Evolutionary conservation across 2,329 filamentous ascomycete species (phyloP).

Genomic region (Arthrocladium fulminans): DNA sequence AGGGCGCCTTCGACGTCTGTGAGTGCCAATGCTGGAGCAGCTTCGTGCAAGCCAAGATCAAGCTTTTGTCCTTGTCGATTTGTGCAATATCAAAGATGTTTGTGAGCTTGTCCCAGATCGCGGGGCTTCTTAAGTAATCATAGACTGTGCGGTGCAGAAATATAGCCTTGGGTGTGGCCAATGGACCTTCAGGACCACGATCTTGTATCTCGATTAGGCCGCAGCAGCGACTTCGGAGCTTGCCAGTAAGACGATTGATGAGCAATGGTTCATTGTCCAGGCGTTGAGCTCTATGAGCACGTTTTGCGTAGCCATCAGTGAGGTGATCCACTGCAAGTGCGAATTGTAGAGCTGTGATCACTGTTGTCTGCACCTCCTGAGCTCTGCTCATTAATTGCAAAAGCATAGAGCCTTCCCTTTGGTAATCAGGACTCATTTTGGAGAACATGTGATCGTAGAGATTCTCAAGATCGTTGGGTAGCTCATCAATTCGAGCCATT

Average conservation of each 20-base stretch:
- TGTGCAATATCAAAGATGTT: slow-evolving; percentile 3
- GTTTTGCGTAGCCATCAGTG: background rate
- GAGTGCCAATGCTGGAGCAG: too few species aligned
- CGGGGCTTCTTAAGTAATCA: background rate
- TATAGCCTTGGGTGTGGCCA: background rate
- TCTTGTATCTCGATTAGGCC: slow-evolving; percentile 3
- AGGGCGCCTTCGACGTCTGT: too few species aligned
- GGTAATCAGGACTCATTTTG: background rate
- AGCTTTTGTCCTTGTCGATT: too few species aligned
- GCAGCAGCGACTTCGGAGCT: slow-evolving; percentile 1
- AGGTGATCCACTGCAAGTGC: background rate
- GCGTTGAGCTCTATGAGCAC: background rate
- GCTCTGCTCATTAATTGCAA: background rate
- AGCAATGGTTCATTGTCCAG: background rate
- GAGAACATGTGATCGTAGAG: slow-evolving; percentile 1
- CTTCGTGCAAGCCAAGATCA: too few species aligned
- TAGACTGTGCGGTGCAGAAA: slow-evolving; percentile 4
- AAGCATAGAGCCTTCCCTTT: background rate
- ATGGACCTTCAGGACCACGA: background rate
- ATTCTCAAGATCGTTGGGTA: background rate
- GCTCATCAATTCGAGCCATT: background rate
- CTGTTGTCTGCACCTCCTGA: background rate
- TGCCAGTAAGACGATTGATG: background rate
- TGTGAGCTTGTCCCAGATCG: slow-evolving; percentile 6
- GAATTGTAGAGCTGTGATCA: background rate